Evolutionary conservation across 208 protist genomes (phyloP), one percentile per base, ranked within the genome.

Genomic region (Crithidia brevicula): DNA sequence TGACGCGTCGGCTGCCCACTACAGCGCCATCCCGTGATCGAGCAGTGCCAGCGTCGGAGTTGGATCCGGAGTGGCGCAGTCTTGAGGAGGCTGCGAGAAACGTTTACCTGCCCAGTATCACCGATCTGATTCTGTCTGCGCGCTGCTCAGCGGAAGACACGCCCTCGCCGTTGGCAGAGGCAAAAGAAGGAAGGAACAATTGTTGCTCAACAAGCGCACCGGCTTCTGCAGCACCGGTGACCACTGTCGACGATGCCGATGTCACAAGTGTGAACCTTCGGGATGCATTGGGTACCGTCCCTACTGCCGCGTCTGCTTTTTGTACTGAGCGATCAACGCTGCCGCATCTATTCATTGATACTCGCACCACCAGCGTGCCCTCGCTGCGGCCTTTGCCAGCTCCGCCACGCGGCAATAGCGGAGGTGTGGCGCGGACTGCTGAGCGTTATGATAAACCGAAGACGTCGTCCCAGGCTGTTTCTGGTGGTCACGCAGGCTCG

Each of bases 61-160:
- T 69, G 20, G 79, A 77, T 20, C 72, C 72, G 18, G 82, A 82
- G 63, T 88, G 82, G 82, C 60, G 63, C 36, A 85, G 76, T 52
- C 61, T 83, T 3, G 69, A 68, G 52, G 43, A 50, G 15, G 75
- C 70, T 49, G 47, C 72, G 30, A 15, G 50, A 3, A 78, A 74
- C 59, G 52, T 68, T 4, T 75, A 62, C 50, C 13, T 81, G 15
- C 65, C 49, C 43, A 42, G 54, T 13, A n/a, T 64, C 13, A 11
- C 57, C 6, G 42, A 62, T 4, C 42, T 62, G n/a, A 46, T 38
- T n/a, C 27, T 33, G 8, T 23, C 3, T 2, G 20, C 45, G 20
- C 31, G 31, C 16, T 4, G 22, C 16, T 23, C 3, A 25, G 31
- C 36, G 36, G 10, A 16, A 1, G 36, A 40, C 36, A 40, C 10